These are phyloP conservation scores for Myxozyma sirexii DNA, from an alignment of 805 yeast species.

Conservation along the genomic window DNA sequence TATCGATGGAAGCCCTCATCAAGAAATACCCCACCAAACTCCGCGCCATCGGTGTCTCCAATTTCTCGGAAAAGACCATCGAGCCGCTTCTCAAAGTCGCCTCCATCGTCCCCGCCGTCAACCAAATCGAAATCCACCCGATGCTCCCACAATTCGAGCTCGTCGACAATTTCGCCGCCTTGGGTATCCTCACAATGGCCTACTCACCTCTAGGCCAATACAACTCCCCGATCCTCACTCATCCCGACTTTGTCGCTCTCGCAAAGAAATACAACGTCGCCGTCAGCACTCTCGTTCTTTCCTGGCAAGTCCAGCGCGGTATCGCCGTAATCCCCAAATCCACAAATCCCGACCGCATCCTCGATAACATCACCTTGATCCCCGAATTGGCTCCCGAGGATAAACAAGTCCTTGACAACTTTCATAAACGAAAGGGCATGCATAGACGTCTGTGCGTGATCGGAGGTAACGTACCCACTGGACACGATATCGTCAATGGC, in stretches of 20 bases:
- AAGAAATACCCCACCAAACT: constrained; percentile 55
- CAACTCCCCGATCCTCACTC: constrained; percentile 64
- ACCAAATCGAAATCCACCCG: constrained; percentile 64
- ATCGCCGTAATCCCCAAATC: constrained; percentile 65
- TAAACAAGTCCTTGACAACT: constrained; percentile 1
- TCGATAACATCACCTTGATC: constrained; percentile 47
- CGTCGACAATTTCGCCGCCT: constrained; percentile 52
- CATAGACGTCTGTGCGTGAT: constrained; percentile 21
- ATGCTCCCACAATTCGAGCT: constrained; percentile 52
- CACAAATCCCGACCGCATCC: constrained; percentile 64
- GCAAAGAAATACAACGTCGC: constrained; percentile 59
- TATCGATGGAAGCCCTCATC: constrained; percentile 60
- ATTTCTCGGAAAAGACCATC: constrained; percentile 63
- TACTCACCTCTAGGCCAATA: constrained; percentile 74
- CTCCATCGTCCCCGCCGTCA: constrained; percentile 60
- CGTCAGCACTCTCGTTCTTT: constrained; percentile 64
- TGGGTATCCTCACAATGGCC: constrained; percentile 65
- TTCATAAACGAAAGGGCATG: constrained; percentile 23
- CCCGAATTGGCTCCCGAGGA: constrained; percentile 22
- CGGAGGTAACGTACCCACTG: constrained; percentile 12
- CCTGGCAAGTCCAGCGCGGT: constrained; percentile 65
- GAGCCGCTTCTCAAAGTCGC: constrained; percentile 58
- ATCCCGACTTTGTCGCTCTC: constrained; percentile 61
- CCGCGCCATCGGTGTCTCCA: constrained; percentile 76
- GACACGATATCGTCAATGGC: constrained; percentile 23